A percentile compares a stretch with the other conserved stretches of the same genome.
Evolutionary conservation across 2,329 filamentous ascomycete species (phyloP).

Genomic region (Tolypocladium album): DNA sequence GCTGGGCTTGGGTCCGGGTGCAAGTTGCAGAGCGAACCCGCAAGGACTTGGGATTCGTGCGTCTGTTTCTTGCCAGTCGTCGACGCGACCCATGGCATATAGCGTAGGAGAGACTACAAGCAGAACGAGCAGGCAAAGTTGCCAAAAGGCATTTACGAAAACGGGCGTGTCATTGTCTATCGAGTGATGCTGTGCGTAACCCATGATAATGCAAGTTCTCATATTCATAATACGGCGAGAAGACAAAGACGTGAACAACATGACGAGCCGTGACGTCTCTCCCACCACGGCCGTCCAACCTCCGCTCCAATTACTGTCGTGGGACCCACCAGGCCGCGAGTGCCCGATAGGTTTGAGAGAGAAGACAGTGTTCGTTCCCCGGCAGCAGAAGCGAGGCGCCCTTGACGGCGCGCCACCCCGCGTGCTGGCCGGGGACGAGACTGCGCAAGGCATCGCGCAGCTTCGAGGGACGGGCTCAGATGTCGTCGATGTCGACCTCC

Average conservation of each 20-base stretch:
- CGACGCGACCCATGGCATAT: not conserved
- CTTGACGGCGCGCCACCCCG: not conserved
- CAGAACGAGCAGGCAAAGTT: constrained; percentile 1
- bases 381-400: constrained; percentile 1
- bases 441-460: not conserved
- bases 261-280: constrained; percentile 47
- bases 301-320: constrained; percentile 37
- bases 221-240: constrained; percentile 12
- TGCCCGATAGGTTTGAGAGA: constrained; percentile 40
- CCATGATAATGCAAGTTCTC: constrained; percentile 12
- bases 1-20: not conserved
- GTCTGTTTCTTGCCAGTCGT: not conserved
- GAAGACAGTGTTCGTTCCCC: constrained; percentile 47
- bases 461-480: constrained; percentile 42
- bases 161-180: constrained; percentile 15
- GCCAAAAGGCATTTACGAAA: constrained; percentile 5
- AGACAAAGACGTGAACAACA: constrained; percentile 10
- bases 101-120: not conserved
- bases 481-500: constrained; percentile 92
- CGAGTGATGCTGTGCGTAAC: constrained; percentile 8
- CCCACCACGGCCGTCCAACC: constrained; percentile 38
- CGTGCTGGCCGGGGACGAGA: not conserved
- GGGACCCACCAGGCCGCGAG: constrained; percentile 16
- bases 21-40: not conserved
- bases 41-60: not conserved